Evolutionary conservation across 2,329 filamentous ascomycete species (phyloP).

Genomic region (Aaosphaeria arxii): DNA sequence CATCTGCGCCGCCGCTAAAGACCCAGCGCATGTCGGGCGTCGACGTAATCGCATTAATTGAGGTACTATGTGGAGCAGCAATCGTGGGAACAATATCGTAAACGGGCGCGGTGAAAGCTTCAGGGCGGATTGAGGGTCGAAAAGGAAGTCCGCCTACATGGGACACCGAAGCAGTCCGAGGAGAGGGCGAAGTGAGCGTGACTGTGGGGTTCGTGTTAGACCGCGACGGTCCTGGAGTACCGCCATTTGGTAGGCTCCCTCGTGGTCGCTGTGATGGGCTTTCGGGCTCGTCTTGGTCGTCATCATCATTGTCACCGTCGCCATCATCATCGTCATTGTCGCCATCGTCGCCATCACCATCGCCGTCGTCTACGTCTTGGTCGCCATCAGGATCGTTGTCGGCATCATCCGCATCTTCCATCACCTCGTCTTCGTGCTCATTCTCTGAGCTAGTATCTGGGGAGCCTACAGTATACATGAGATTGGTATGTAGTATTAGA

Average conservation of each 20-base stretch:
- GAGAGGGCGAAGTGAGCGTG: conserved; percentile 48
- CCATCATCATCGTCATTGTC: conserved; percentile 41
- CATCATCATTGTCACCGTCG: conserved; percentile 41
- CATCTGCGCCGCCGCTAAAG: conserved; percentile 89
- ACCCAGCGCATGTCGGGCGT: conserved; percentile 95
- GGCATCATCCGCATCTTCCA: conserved; percentile 42
- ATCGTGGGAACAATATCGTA: conserved; percentile 98
- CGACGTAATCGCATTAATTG: conserved; percentile 86
- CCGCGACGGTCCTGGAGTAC: conserved; percentile 15
- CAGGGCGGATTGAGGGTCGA: conserved; percentile 66
- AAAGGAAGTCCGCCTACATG: conserved; percentile 40
- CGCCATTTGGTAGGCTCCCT: conserved; percentile 24
- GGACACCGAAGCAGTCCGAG: conserved; percentile 26
- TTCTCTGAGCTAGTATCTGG: conserved; percentile 40
- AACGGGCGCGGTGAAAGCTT: conserved; percentile 72
- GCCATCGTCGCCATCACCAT: conserved; percentile 39
- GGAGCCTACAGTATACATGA: conserved; percentile 24
- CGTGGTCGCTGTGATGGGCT: conserved; percentile 41
- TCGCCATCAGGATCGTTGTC: conserved; percentile 37
- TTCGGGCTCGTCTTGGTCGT: conserved; percentile 46
- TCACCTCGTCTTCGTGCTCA: conserved; percentile 40
- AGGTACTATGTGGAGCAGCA: conserved; percentile 91
- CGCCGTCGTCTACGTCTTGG: conserved; percentile 31
- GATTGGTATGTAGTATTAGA: neutral
- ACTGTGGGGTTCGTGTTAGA: conserved; percentile 45